Percentiles rank a stretch among this genome's conserved stretches.
Conservation (phyloP, 495 filamentous ascomycete genomes). For the Articulospora tetracladia region DNA sequence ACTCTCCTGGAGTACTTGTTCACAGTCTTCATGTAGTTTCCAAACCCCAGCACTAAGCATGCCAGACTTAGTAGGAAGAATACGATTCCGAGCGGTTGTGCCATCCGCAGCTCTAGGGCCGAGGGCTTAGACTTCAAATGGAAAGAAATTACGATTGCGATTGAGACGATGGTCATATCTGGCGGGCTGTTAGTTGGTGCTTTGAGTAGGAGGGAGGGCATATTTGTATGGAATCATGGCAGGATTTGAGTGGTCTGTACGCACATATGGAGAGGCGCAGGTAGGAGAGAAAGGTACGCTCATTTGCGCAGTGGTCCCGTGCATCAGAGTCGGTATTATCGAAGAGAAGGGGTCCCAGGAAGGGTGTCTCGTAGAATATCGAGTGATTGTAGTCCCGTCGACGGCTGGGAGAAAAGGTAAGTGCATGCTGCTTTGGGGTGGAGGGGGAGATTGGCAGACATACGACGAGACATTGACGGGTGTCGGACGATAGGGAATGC, state of each 20-base stretch:
- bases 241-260: background rate
- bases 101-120: constrained; percentile 65
- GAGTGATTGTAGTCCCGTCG: background rate
- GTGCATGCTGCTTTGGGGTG: background rate
- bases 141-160: constrained; percentile 90
- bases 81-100: constrained; percentile 77
- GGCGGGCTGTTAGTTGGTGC: background rate
- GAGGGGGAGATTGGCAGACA: constrained; percentile 2
- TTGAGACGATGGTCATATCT: constrained; percentile 78
- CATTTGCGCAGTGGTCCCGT: constrained; percentile 76
- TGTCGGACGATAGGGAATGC: background rate
- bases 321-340: constrained; percentile 86
- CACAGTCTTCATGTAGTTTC: constrained; percentile 87
- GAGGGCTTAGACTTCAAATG: constrained; percentile 76
- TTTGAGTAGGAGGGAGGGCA: background rate
- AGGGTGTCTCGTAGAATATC: constrained; percentile 66
- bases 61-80: constrained; percentile 82
- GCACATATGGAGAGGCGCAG: constrained; percentile 75
- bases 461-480: constrained; percentile 12
- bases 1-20: constrained; percentile 71
- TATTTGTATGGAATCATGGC: background rate
- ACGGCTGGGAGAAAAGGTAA: background rate
- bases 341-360: constrained; percentile 78
- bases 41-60: constrained; percentile 71
- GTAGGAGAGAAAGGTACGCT: constrained; percentile 90